Evolutionary conservation across 176 grass and related monocot genomes (phyloP).

Genomic region (Miscanthus lutarioriparius): DNA sequence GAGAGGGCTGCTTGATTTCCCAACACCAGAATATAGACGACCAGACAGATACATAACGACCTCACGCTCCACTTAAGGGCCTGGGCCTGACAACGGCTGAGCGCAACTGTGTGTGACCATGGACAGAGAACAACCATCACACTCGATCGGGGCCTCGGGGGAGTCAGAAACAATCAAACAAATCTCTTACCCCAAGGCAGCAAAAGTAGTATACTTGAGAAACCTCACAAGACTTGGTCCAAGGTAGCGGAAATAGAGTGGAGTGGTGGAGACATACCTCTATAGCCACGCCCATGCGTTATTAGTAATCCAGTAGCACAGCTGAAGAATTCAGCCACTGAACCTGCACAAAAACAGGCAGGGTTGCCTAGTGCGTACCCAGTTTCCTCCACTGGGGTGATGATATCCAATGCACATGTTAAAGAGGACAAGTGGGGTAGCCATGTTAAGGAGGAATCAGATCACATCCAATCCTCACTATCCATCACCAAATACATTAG

Average conservation of each 20-base stretch:
- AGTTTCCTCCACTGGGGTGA: background rate
- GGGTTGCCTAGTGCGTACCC: background rate
- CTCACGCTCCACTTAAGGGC: constrained; percentile 1
- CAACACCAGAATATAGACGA: constrained; percentile 12
- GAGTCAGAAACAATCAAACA: constrained; percentile 37
- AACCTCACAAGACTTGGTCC: constrained; percentile 15
- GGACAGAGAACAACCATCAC: constrained; percentile 37
- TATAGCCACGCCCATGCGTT: background rate
- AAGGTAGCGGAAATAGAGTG: background rate
- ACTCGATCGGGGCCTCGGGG: background rate
- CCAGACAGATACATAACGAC: constrained; percentile 13
- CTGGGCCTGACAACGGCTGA: constrained; percentile 37
- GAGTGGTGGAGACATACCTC: background rate
- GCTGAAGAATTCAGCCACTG: background rate
- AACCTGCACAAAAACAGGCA: background rate
- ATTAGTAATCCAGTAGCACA: background rate
- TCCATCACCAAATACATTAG: constrained; percentile 15
- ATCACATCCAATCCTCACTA: background rate
- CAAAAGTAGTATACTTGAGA: constrained; percentile 16
- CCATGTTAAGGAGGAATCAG: background rate
- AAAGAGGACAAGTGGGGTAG: background rate
- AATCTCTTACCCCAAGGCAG: constrained; percentile 19
- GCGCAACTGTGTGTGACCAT: constrained; percentile 46
- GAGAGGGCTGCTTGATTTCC: background rate
- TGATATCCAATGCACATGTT: background rate